These are phyloP conservation scores for Curvularia hawaiiensis DNA, from an alignment of 2,329 filamentous ascomycete species.

Conservation along the genomic window DNA sequence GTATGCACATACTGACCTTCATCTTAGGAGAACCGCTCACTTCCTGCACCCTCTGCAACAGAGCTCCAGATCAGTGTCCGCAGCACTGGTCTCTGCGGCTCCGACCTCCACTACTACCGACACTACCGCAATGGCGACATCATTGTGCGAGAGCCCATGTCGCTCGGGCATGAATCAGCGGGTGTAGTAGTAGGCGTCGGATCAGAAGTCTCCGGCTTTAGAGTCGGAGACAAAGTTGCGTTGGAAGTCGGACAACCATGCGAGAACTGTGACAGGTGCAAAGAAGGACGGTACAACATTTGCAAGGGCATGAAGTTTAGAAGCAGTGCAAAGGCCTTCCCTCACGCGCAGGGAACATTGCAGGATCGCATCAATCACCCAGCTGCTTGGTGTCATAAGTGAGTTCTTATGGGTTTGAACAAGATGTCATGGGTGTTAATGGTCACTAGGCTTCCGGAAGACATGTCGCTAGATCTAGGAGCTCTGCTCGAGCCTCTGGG, in stretches of 20 bases:
- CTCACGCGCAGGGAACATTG: slow-evolving; percentile 68
- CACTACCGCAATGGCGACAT: slow-evolving; percentile 89
- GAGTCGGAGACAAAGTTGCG: slow-evolving; percentile 82
- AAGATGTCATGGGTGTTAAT: slow-evolving; percentile 9
- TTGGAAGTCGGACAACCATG: slow-evolving; percentile 91
- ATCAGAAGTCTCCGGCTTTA: slow-evolving; percentile 64
- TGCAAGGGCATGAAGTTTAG: slow-evolving; percentile 64
- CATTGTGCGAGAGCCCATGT: slow-evolving; percentile 79
- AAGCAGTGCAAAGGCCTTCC: slow-evolving; percentile 64
- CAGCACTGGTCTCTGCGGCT: slow-evolving; percentile 72
- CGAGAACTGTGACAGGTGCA: slow-evolving; percentile 63
- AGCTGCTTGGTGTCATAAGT: slow-evolving; percentile 63
- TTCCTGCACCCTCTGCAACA: slow-evolving; percentile 53
- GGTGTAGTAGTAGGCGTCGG: slow-evolving; percentile 79
- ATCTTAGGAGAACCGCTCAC: slow-evolving; percentile 58
- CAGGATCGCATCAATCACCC: slow-evolving; percentile 68
- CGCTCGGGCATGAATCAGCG: slow-evolving; percentile 78
- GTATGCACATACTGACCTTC: background rate
- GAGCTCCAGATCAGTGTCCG: slow-evolving; percentile 70
- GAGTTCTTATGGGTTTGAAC: slow-evolving; percentile 7
- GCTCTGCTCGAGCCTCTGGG: slow-evolving; percentile 65
- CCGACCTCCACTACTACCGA: slow-evolving; percentile 82
- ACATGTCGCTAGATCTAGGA: slow-evolving; percentile 60
- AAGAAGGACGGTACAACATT: slow-evolving; percentile 65
- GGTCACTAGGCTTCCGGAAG: slow-evolving; percentile 52